Conservation (phyloP, 768 basidiomycete genomes). For the Leccinum sublutescens region DNA sequence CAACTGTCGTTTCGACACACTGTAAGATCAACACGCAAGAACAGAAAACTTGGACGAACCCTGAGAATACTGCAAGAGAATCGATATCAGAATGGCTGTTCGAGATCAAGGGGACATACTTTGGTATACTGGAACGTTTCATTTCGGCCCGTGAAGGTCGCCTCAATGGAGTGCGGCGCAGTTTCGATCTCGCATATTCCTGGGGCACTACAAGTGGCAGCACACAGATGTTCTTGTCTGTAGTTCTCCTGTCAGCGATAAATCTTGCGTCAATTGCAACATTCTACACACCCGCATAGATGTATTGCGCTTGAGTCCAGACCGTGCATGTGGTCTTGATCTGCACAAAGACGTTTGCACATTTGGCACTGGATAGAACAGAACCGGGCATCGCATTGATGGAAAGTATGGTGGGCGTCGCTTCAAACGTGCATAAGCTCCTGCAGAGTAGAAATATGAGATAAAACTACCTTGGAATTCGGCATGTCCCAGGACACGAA, state of each 20-base stretch:
- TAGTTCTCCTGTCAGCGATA: too few species aligned
- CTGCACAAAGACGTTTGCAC: conserved; percentile 29
- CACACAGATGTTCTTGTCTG: too few species aligned
- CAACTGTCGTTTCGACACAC: too few species aligned
- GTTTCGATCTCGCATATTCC: too few species aligned
- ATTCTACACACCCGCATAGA: conserved; percentile 51
- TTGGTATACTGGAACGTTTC: conserved; percentile 67
- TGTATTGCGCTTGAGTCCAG: conserved; percentile 41
- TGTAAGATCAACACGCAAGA: too few species aligned
- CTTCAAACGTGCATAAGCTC: conserved; percentile 29
- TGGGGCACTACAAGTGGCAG: too few species aligned
- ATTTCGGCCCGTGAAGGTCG: too few species aligned
- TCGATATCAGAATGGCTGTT: not conserved
- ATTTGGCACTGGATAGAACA: conserved; percentile 56
- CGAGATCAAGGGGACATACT: conserved; percentile 31
- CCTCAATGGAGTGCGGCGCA: too few species aligned
- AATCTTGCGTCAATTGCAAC: not conserved
- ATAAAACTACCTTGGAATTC: too few species aligned
- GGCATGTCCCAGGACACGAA: too few species aligned
- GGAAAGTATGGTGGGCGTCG: conserved; percentile 42
- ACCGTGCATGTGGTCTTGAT: conserved; percentile 52
- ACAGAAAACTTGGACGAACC: too few species aligned
- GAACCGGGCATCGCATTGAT: conserved; percentile 49
- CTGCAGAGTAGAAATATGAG: not conserved
- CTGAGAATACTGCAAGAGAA: too few species aligned